Base-by-base conservation (phyloP, 1,284 basidiomycete genomes). In the Paramarasmius palmivorus region DNA sequence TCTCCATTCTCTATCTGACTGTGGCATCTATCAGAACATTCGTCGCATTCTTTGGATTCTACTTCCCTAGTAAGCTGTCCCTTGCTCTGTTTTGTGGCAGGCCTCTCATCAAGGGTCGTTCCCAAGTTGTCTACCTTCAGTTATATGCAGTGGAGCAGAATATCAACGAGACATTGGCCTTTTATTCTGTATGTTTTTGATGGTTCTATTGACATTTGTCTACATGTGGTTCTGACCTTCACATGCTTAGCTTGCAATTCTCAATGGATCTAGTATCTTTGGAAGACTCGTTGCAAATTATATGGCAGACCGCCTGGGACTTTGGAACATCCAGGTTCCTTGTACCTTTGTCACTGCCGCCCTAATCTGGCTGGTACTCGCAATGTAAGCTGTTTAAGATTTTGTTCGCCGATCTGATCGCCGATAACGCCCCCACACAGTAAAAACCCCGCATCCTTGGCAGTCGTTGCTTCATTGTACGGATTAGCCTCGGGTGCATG, bases 401-500 rank as follows among this genome's bases (percentile, higher is more conserved):
- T 19, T 8, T 44, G 34, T 39, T 19, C 38, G 54, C 32, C 17
- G 19, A 15, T 26, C 44, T 42, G 23, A 38, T 49, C 3, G 26
- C 38, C 38, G 35, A 20, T 20, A 12, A 35, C 23, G 26, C 19
- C 19, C 22, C n/a, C 29, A 17, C 22, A 17, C 49, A 66, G 65
- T 29, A 56, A 65, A 35, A 59, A 57, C 37, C 35, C 57, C 4
- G 52, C 50, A 12, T 49, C 60, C 9, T 50, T 66, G 9, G 51
- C 65, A 9, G 57, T 54, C 12, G 62, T 67, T 9, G 61, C 61
- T 42, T 44, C 61, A 4, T 20, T 65, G 1, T 65, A 66, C 44
- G 64, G 64, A 2, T 36, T 65, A 20, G 58, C 59, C 14, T 66
- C 65, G n/a, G 63, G 65, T 14, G 63, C 64, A 17, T 60, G 64